Percentiles rank a stretch among this genome's conserved stretches.
Conservation (phyloP, 2,329 filamentous ascomycete species). For the Zalaria sp. region DNA sequence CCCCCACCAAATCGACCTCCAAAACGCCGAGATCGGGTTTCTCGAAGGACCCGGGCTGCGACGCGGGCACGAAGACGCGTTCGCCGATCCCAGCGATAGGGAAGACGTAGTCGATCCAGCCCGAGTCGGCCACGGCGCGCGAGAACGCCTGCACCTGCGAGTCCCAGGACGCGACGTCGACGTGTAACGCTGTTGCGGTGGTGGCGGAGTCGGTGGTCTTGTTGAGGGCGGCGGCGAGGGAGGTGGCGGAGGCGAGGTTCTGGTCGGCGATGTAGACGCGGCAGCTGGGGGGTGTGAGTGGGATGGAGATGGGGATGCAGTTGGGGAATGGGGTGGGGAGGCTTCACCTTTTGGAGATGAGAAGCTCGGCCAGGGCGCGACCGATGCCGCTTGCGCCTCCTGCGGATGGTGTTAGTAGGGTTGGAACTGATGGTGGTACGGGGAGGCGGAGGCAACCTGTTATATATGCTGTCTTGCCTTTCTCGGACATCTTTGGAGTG, state of each 20-base stretch:
- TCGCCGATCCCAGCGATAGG: slow-evolving; percentile 28
- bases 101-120: slow-evolving; percentile 25
- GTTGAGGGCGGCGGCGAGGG: slow-evolving; percentile 12
- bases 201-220: neutral
- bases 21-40: slow-evolving; percentile 25
- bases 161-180: slow-evolving; percentile 22
- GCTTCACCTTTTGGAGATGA: slow-evolving; percentile 13
- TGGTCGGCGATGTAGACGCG: slow-evolving; percentile 35
- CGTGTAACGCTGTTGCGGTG: slow-evolving; percentile 12
- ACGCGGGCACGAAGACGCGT: slow-evolving; percentile 19
- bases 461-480: slow-evolving; percentile 8
- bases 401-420: neutral
- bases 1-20: slow-evolving; percentile 27
- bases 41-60: slow-evolving; percentile 14
- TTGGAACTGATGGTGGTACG: neutral
- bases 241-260: slow-evolving; percentile 14
- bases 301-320: neutral
- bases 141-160: slow-evolving; percentile 24
- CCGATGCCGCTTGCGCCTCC: slow-evolving; percentile 21
- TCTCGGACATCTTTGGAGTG: neutral
- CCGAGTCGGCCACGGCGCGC: slow-evolving; percentile 16
- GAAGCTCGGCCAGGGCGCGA: slow-evolving; percentile 16
- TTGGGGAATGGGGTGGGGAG: neutral
- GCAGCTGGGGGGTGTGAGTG: slow-evolving; percentile 20
- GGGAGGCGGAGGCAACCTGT: slow-evolving; percentile 3